Base-by-base conservation (phyloP, 495 filamentous ascomycete species). In the Neurospora africana region DNA sequence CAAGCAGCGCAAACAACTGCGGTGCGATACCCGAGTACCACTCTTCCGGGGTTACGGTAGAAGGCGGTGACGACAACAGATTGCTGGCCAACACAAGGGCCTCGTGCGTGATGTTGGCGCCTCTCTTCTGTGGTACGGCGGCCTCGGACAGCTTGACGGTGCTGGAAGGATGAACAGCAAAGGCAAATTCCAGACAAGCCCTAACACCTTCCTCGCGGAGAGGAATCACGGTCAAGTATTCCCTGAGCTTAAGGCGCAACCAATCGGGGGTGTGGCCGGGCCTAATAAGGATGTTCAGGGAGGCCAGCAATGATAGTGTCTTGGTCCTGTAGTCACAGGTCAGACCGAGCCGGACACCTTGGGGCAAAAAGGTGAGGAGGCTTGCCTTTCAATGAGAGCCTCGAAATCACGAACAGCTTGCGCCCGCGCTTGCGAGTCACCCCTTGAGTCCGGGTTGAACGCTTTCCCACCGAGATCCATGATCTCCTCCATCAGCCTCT, bases 101-200 rank as follows among this genome's bases (percentile, higher is more conserved):
- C 77, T 94, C 91, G 35, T 91, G 86, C 2, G 92, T 91, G 37
- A 95, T 88, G 72, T 86, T 87, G 4, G 90, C 87, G 0, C 90
- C 91, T 71, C 80, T 78, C 68, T 82, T 84, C 75, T 84, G 81
- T 4, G 81, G 80, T 7, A 76, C 75, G 9, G 76, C 79, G 2
- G 79, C 81, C 72, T 86, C 82, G 38, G 81, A 78, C 13, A 72
- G 40, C 43, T 73, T 79, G 41, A 80, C 78, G 11, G 81, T 80
- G 70, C 82, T 83, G 15, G 82, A 81, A 73, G 89, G 78, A 79
- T 88, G 82, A 76, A 88, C 83, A 76, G 88, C 76, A 81, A 91
- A 78, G 82, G 93, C 84, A 75, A 93, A 93, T 75, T 92, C 86
- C 61, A 95, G 86, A 0, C 88, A 90, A 44, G 89, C 85, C 23